A percentile compares a stretch with the other conserved stretches of the same genome.
These are phyloP conservation scores for Wickerhamiella shivajii DNA, from an alignment of 805 yeast species.

Conservation along the genomic window DNA sequence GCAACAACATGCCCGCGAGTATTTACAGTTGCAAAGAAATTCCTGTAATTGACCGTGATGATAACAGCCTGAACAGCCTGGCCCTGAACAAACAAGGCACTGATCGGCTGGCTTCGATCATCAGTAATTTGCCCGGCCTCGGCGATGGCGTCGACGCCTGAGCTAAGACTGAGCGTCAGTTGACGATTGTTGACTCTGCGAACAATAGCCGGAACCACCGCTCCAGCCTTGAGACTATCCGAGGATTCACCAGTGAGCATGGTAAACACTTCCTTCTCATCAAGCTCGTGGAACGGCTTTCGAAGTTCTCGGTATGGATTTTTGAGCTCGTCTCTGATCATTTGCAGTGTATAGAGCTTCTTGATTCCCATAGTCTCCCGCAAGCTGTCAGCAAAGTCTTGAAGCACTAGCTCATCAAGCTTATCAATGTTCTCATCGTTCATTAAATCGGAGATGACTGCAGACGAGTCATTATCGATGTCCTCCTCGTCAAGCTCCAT, in stretches of 20 bases:
- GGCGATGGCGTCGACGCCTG: conserved; percentile 46
- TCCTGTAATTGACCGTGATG: conserved; percentile 52
- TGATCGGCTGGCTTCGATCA: conserved; percentile 18
- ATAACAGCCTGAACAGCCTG: conserved; percentile 83
- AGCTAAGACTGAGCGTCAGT: conserved; percentile 35
- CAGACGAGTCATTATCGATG: conserved; percentile 49
- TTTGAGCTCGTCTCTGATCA: conserved; percentile 75
- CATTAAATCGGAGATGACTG: conserved; percentile 59
- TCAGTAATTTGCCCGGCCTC: conserved; percentile 25
- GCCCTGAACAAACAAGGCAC: conserved; percentile 29
- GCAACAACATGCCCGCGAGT: conserved; percentile 51
- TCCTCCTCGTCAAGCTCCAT: conserved; percentile 92
- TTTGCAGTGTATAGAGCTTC: conserved; percentile 63
- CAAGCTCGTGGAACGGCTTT: conserved; percentile 48
- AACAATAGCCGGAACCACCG: conserved; percentile 61
- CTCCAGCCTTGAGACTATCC: conserved; percentile 51
- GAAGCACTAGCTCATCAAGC: conserved; percentile 75
- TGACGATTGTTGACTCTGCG: conserved; percentile 42
- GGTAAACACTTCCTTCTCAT: conserved; percentile 62
- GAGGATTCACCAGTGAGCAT: conserved; percentile 78
- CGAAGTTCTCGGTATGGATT: conserved; percentile 81
- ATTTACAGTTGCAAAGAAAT: conserved; percentile 60
- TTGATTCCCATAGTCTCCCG: conserved; percentile 46
- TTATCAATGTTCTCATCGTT: conserved; percentile 48
- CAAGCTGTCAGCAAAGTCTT: conserved; percentile 83